Percentiles rank a stretch among this genome's conserved stretches.
Evolutionary conservation across 75 land plant genomes (phyloP).

Genomic region (Pinus tabuliformis): DNA sequence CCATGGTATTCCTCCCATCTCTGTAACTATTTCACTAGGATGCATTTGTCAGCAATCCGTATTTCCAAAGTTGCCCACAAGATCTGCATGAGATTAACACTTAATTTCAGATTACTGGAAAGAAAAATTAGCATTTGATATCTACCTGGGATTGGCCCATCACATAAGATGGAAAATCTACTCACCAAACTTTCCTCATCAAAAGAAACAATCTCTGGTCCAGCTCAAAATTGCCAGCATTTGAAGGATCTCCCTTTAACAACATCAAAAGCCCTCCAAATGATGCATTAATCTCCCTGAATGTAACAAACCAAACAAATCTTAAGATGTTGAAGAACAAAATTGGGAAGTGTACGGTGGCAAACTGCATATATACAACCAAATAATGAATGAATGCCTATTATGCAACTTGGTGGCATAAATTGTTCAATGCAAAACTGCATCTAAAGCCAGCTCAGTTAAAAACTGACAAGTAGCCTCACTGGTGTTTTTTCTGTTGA

Average conservation of each 20-base stretch:
- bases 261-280: constrained; percentile 90
- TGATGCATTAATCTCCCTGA: constrained; percentile 79
- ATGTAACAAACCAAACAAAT: not conserved
- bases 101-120: too few species aligned
- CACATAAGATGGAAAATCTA: not conserved
- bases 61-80: too few species aligned
- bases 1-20: too few species aligned
- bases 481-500: too few species aligned
- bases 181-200: constrained; percentile 63
- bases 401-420: not conserved
- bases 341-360: too few species aligned
- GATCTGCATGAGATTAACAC: too few species aligned
- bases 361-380: not conserved
- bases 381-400: not conserved
- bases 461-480: not conserved
- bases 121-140: too few species aligned
- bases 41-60: too few species aligned
- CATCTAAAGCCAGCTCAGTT: not conserved
- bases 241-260: constrained; percentile 67
- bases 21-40: too few species aligned
- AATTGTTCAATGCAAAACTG: not conserved
- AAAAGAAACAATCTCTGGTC: constrained; percentile 86
- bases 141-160: too few species aligned
- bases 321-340: too few species aligned
- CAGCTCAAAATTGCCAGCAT: constrained; percentile 57